Evolutionary conservation across 2,329 filamentous ascomycete species (phyloP).

Genomic region (Coniochaeta hoffmannii): DNA sequence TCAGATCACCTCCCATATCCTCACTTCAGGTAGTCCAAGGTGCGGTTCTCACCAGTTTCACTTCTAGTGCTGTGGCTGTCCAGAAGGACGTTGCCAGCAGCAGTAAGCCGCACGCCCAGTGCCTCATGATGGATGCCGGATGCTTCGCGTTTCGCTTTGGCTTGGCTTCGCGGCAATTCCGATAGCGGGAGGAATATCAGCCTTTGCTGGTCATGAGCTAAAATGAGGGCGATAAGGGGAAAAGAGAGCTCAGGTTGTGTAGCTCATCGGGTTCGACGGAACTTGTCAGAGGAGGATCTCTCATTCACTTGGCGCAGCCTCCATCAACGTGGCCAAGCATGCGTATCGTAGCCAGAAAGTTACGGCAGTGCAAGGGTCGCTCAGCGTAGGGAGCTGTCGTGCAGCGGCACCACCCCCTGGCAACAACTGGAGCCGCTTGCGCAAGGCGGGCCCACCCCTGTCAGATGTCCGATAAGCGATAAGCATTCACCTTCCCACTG

Average conservation of each 20-base stretch:
- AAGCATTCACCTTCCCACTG: neutral
- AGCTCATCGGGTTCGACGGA: neutral
- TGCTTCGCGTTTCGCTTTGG: neutral
- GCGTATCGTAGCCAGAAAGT: neutral
- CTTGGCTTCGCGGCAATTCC: neutral
- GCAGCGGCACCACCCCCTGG: neutral
- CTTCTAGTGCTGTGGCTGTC: constrained; percentile 49
- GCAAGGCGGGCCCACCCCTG: neutral
- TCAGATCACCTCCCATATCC: neutral
- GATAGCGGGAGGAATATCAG: neutral
- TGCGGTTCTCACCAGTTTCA: constrained; percentile 42
- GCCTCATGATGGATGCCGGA: constrained; percentile 38
- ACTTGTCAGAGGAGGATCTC: neutral
- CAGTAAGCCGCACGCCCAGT: constrained; percentile 40
- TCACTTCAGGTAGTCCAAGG: neutral
- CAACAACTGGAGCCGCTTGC: neutral
- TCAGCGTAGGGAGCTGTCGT: neutral
- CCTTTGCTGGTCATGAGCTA: neutral
- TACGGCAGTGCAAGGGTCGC: neutral
- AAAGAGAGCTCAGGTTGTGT: neutral
- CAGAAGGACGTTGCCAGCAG: constrained; percentile 46
- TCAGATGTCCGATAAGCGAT: constrained; percentile 2
- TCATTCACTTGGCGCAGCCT: neutral
- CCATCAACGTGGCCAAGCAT: neutral
- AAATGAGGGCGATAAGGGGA: neutral